phyloP scores from a whole-genome alignment of 2,329 filamentous ascomycete species.

The Sarocladium kiliense region DNA sequence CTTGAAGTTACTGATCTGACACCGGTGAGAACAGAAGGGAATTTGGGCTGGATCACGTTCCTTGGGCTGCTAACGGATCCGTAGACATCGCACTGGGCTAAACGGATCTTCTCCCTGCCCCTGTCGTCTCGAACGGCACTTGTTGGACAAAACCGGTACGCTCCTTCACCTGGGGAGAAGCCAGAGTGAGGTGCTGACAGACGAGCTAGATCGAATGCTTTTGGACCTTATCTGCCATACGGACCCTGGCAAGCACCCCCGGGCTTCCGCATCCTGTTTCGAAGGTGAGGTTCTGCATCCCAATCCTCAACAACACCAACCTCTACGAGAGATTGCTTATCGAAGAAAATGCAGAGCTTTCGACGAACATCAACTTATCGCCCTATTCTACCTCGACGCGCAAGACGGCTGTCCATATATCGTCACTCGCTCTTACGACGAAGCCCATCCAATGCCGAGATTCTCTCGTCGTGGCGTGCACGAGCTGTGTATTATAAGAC shows the following conservation, averaged over 20 bases:
- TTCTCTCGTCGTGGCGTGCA: constrained; percentile 49
- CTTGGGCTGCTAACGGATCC: not conserved
- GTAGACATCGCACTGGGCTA: constrained; percentile 54
- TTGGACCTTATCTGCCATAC: constrained; percentile 39
- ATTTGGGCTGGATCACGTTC: not conserved
- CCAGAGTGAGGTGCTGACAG: not conserved
- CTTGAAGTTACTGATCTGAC: not conserved
- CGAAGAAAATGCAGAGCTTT: constrained; percentile 37
- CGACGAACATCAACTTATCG: constrained; percentile 48
- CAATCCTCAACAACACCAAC: too few relatives aligned
- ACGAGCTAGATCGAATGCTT: constrained; percentile 36
- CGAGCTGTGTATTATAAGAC: constrained; percentile 47
- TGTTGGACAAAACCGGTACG: constrained; percentile 32
- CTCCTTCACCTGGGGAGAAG: not conserved
- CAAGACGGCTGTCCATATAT: constrained; percentile 39
- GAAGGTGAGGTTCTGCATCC: constrained; percentile 34
- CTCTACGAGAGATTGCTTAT: not conserved
- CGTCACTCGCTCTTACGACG: constrained; percentile 36
- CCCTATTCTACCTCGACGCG: constrained; percentile 46
- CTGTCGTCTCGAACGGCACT: constrained; percentile 46
- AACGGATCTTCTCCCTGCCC: constrained; percentile 53
- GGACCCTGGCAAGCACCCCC: constrained; percentile 38
- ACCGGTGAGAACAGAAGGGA: not conserved
- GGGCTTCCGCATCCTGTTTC: constrained; percentile 48
- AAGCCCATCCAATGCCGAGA: constrained; percentile 32